A percentile compares a stretch with the other conserved stretches of the same genome.
These are phyloP conservation scores for Bretschneidera sinensis DNA, from an alignment of 345 rosid genomes.

Conservation along the genomic window DNA sequence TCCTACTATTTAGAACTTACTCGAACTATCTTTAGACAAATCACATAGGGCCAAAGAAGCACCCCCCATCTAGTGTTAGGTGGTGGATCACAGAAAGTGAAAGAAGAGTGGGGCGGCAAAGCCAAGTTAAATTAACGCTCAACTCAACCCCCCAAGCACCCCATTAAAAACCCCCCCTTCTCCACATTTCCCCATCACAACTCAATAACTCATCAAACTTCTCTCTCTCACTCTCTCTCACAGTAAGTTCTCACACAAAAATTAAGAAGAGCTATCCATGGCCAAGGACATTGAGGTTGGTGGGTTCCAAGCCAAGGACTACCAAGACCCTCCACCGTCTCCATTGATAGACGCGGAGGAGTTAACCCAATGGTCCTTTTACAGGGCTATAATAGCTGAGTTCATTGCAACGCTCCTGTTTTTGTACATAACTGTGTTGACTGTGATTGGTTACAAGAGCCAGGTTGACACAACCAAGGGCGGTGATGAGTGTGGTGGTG, in stretches of 20 bases:
- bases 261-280: too few species aligned
- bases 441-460: slow-evolving; percentile 59
- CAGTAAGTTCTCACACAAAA: slow-evolving; percentile 7
- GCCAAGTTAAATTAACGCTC: slow-evolving; percentile 17
- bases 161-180: slow-evolving; percentile 26
- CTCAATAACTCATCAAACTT: background rate
- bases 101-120: slow-evolving; percentile 41
- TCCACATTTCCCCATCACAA: slow-evolving; percentile 2
- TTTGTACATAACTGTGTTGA: slow-evolving; percentile 56
- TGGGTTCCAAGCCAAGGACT: slow-evolving; percentile 42
- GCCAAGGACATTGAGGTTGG: slow-evolving; percentile 47
- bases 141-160: slow-evolving; percentile 1
- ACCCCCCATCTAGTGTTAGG: background rate
- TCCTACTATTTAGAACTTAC: too few species aligned
- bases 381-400: slow-evolving; percentile 60
- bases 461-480: slow-evolving; percentile 18
- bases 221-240: background rate
- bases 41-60: background rate
- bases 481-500: slow-evolving; percentile 41
- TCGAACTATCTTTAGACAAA: too few species aligned
- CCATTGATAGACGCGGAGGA: slow-evolving; percentile 48
- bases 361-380: slow-evolving; percentile 47
- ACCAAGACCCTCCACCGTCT: slow-evolving; percentile 55
- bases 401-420: slow-evolving; percentile 62
- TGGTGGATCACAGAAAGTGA: slow-evolving; percentile 23